These are phyloP conservation scores for Oehlia diaphana DNA, from an alignment of 192 early-diverging fungal species.

Conservation along the genomic window DNA sequence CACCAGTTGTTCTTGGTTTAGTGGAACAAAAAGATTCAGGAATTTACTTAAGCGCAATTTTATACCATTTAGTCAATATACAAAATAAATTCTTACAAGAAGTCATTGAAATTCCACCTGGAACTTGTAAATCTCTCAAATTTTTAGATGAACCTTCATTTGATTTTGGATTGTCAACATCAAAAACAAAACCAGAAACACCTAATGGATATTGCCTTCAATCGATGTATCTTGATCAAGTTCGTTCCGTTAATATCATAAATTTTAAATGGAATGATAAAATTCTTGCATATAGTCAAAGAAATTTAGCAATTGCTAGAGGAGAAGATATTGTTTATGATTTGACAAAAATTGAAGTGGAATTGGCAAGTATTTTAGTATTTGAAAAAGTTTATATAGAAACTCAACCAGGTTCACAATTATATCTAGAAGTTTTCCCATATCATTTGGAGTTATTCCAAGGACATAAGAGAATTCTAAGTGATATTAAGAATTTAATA, in stretches of 20 bases:
- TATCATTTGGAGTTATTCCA: slow-evolving; percentile 30
- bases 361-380: slow-evolving; percentile 16
- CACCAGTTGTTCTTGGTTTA: slow-evolving; percentile 3
- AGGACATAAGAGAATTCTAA: neutral
- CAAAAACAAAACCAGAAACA: neutral
- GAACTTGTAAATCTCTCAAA: slow-evolving; percentile 10
- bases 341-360: slow-evolving; percentile 9
- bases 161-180: neutral
- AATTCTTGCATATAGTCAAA: slow-evolving; percentile 20
- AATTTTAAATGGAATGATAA: slow-evolving; percentile 12
- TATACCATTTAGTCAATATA: slow-evolving; percentile 21
- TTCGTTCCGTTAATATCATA: neutral
- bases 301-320: neutral
- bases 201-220: neutral
- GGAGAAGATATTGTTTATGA: slow-evolving; percentile 14
- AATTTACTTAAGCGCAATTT: slow-evolving; percentile 15
- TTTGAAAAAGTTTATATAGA: slow-evolving; percentile 18
- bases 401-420: neutral
- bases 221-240: neutral
- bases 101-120: neutral
- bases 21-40: neutral
- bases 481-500: slow-evolving; percentile 25
- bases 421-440: slow-evolving; percentile 7
- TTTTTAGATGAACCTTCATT: neutral
- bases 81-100: slow-evolving; percentile 27